Evolutionary conservation across 2,329 filamentous ascomycete genomes (phyloP).

Genomic region (Nothophoma quercina): DNA sequence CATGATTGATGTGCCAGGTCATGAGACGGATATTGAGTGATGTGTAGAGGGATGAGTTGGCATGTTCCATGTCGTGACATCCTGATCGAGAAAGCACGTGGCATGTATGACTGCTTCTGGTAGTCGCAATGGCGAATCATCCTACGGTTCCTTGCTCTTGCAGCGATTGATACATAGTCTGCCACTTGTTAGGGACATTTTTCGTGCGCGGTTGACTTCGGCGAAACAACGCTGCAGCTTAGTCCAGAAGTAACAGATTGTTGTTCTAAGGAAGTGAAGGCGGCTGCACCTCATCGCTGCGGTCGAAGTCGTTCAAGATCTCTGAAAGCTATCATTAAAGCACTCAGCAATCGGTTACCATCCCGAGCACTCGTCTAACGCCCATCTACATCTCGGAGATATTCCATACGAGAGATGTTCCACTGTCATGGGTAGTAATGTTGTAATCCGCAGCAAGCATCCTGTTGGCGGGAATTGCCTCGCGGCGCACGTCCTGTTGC

Average conservation of each 20-base stretch:
- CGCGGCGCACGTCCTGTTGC: conserved; percentile 1
- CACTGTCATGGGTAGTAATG: not conserved
- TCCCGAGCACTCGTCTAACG: not conserved
- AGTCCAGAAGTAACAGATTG: not conserved
- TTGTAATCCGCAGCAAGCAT: conserved; percentile 12
- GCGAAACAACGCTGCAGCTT: not conserved
- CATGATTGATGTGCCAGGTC: not conserved
- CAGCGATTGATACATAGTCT: not conserved
- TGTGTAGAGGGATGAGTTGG: not conserved
- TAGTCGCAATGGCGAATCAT: not conserved
- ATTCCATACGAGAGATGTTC: not conserved
- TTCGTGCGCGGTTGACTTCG: not conserved
- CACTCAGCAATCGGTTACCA: not conserved
- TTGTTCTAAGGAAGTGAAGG: too few species aligned
- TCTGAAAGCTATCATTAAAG: not conserved
- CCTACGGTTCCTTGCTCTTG: not conserved
- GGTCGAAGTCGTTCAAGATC: not conserved
- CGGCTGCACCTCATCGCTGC: not conserved
- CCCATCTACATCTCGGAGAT: not conserved
- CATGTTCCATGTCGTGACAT: not conserved
- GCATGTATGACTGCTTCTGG: not conserved
- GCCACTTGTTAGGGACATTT: not conserved
- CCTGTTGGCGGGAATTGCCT: conserved; percentile 1
- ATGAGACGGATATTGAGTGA: not conserved
- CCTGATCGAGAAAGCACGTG: not conserved